These are phyloP conservation scores for Plasmodium cynomolgi DNA, from an alignment of 169 alveolate genomes.

Conservation along the genomic window DNA sequence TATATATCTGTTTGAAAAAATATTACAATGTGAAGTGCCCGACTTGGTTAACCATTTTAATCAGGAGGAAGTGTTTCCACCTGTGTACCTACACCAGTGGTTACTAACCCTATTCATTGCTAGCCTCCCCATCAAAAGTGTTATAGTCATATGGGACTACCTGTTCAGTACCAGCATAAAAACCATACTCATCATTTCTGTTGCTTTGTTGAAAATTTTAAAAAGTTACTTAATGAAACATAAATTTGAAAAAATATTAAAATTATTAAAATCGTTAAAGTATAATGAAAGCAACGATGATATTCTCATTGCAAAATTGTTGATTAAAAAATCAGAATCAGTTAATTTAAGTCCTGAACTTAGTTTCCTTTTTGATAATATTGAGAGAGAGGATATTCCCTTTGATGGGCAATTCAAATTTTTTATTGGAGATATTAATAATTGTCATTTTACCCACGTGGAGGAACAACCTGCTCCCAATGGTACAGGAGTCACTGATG, in stretches of 20 bases:
- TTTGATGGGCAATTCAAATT: slow-evolving; percentile 31
- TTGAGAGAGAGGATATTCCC: slow-evolving; percentile 40
- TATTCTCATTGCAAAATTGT: slow-evolving; percentile 52
- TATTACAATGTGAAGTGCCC: slow-evolving; percentile 75
- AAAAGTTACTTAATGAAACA: slow-evolving; percentile 66
- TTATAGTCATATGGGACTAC: slow-evolving; percentile 80
- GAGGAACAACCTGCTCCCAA: background rate
- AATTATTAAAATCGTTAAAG: slow-evolving; percentile 56
- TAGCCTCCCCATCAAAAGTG: slow-evolving; percentile 80
- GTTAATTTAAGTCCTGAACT: slow-evolving; percentile 34
- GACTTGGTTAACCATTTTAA: slow-evolving; percentile 79
- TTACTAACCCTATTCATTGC: slow-evolving; percentile 78
- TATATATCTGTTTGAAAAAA: slow-evolving; percentile 76
- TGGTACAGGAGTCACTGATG: background rate
- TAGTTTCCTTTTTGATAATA: slow-evolving; percentile 31
- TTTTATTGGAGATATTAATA: slow-evolving; percentile 21
- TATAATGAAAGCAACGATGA: slow-evolving; percentile 75
- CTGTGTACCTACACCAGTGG: slow-evolving; percentile 83
- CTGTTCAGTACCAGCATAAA: slow-evolving; percentile 69
- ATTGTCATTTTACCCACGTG: slow-evolving; percentile 43
- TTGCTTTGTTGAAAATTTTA: slow-evolving; percentile 57
- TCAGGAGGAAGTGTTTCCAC: slow-evolving; percentile 78
- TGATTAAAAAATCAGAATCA: slow-evolving; percentile 50
- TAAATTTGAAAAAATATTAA: slow-evolving; percentile 67
- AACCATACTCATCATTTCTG: slow-evolving; percentile 48